These are phyloP conservation scores for Boletus sensibilis DNA, from an alignment of 768 basidiomycete species.

Conservation along the genomic window DNA sequence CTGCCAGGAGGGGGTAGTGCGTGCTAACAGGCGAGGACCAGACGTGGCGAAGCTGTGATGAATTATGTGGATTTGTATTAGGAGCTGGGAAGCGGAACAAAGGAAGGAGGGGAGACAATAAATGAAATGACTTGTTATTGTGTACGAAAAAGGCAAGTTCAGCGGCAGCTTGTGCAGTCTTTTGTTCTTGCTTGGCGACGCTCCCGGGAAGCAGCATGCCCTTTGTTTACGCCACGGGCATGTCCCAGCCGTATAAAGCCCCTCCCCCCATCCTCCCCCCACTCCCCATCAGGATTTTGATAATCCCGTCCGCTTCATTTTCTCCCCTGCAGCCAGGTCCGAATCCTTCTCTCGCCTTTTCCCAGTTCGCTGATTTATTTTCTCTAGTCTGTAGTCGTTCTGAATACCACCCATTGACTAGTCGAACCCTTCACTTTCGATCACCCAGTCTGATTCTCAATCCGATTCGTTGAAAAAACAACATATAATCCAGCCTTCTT, in stretches of 20 bases:
- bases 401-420: not conserved
- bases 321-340: slow-evolving; percentile 31
- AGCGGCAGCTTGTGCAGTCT: slow-evolving; percentile 9
- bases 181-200: slow-evolving; percentile 39
- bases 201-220: slow-evolving; percentile 8
- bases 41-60: slow-evolving; percentile 26
- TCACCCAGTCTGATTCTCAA: slow-evolving; percentile 28
- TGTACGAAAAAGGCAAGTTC: slow-evolving; percentile 28
- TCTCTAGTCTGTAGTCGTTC: slow-evolving; percentile 26
- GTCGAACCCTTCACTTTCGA: slow-evolving; percentile 17
- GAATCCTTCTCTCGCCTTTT: not conserved
- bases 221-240: slow-evolving; percentile 4
- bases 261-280: not conserved
- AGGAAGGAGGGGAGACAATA: slow-evolving; percentile 19
- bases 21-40: slow-evolving; percentile 53
- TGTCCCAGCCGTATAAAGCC: slow-evolving; percentile 28
- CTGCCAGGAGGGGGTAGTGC: slow-evolving; percentile 77
- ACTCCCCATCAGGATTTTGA: slow-evolving; percentile 35
- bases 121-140: slow-evolving; percentile 27
- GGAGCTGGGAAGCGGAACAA: slow-evolving; percentile 19
- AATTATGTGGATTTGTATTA: slow-evolving; percentile 11
- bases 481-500: slow-evolving; percentile 9
- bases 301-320: slow-evolving; percentile 28
- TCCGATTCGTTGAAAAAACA: slow-evolving; percentile 7
- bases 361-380: slow-evolving; percentile 9